A percentile compares a stretch with the other conserved stretches of the same genome.
Evolutionary conservation across 1,139 yeast genomes (phyloP).

Genomic region (Geotrichum siamense): DNA sequence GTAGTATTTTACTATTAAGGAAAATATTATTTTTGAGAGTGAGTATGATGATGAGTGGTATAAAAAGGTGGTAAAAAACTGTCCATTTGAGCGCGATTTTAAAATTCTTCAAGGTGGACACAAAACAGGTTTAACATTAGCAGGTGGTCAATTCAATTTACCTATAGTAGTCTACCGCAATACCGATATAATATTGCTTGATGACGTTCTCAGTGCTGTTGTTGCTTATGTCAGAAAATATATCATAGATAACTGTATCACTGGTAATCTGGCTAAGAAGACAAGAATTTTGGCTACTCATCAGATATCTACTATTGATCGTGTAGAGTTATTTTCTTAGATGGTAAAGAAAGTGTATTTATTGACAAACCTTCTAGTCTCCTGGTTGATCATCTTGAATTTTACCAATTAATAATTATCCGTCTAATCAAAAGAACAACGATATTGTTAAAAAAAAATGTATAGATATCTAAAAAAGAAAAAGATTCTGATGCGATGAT

Average conservation of each 20-base stretch:
- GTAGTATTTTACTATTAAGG: constrained; percentile 69
- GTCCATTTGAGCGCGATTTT: constrained; percentile 63
- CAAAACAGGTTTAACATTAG: constrained; percentile 73
- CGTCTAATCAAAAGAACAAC: constrained; percentile 46
- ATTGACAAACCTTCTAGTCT: constrained; percentile 57
- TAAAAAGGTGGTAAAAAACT: constrained; percentile 49
- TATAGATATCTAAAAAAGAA: constrained; percentile 48
- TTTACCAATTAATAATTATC: constrained; percentile 41
- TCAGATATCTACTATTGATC: constrained; percentile 59
- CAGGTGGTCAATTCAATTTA: constrained; percentile 84
- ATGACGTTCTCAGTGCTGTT: constrained; percentile 85
- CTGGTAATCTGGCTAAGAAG: constrained; percentile 48
- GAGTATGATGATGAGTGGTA: constrained; percentile 51
- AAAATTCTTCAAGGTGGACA: constrained; percentile 74
- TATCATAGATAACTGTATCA: constrained; percentile 63
- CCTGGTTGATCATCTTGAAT: constrained; percentile 41
- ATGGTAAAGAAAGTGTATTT: constrained; percentile 54
- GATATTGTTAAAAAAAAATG: constrained; percentile 55
- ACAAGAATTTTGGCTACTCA: constrained; percentile 83
- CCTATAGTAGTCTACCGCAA: constrained; percentile 78
- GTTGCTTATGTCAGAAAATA: constrained; percentile 86
- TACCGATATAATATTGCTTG: constrained; percentile 60
- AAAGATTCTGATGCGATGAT: constrained; percentile 43
- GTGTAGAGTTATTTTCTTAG: constrained; percentile 63
- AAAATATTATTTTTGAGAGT: constrained; percentile 66